Percentiles rank a stretch among this genome's conserved stretches.
phyloP scores from a whole-genome alignment of 371 early-diverging fungal genomes.

The Rhizomucor pusillus region DNA sequence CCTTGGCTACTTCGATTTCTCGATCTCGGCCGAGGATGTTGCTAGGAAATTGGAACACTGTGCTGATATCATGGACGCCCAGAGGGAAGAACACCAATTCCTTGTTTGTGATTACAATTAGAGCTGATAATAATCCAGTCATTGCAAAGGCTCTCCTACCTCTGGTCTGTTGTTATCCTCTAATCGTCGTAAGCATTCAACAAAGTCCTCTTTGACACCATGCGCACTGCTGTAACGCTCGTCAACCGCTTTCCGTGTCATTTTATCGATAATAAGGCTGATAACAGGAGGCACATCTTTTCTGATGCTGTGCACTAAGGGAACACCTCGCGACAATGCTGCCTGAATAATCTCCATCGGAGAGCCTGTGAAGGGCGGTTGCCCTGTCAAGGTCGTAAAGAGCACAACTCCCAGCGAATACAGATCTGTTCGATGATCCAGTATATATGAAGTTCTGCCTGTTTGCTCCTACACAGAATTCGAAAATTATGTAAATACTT shows the following conservation, averaged over 20 bases:
- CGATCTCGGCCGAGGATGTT: constrained; percentile 33
- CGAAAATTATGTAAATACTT: too few species aligned
- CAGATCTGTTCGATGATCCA: constrained; percentile 57
- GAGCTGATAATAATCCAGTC: not conserved
- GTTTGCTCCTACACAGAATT: constrained; percentile 38
- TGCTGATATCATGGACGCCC: constrained; percentile 36
- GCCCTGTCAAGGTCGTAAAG: constrained; percentile 48
- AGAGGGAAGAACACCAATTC: constrained; percentile 34
- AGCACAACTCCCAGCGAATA: constrained; percentile 55
- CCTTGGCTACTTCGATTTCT: constrained; percentile 31
- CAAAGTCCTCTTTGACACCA: constrained; percentile 52
- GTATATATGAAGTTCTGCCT: constrained; percentile 53
- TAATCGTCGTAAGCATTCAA: constrained; percentile 43
- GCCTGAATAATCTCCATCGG: constrained; percentile 54
- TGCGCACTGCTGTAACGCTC: constrained; percentile 55
- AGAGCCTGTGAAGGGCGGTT: constrained; percentile 46
- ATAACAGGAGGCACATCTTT: constrained; percentile 51
- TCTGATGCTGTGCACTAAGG: constrained; percentile 25
- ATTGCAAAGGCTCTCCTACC: not conserved
- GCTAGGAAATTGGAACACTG: constrained; percentile 41
- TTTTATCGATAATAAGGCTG: constrained; percentile 52
- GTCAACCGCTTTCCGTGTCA: constrained; percentile 58
- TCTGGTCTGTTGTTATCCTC: constrained; percentile 1
- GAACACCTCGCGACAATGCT: constrained; percentile 44
- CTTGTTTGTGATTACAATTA: constrained; percentile 9